phyloP scores from a whole-genome alignment of 2,329 filamentous ascomycete species.

The Tolypocladium paradoxum region DNA sequence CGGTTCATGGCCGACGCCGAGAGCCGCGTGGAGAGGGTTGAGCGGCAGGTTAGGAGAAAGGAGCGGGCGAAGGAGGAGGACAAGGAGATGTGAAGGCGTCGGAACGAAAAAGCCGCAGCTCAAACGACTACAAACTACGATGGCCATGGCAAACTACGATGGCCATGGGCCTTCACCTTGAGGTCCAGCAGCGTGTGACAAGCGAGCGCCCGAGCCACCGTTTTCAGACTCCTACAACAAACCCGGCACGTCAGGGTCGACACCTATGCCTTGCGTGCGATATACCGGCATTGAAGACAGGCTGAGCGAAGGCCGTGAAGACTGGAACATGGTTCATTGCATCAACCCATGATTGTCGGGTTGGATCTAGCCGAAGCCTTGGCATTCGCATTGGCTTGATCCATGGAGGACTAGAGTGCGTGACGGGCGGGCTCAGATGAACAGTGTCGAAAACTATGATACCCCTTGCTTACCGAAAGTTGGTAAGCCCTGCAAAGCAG shows the following conservation, averaged over 20 bases:
- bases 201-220: neutral
- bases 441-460: neutral
- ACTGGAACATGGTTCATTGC: neutral
- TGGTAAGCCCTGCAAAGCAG: neutral
- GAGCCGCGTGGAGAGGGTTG: constrained; percentile 51
- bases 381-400: too few species aligned
- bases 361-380: too few species aligned
- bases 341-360: too few species aligned
- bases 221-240: neutral
- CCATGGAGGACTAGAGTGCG: neutral
- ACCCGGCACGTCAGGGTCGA: neutral
- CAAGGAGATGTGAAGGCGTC: constrained; percentile 19
- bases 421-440: neutral
- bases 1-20: constrained; percentile 64
- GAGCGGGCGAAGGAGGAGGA: constrained; percentile 49
- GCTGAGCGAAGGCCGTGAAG: neutral
- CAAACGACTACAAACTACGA: neutral
- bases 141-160: too few species aligned
- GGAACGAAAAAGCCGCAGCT: too few species aligned
- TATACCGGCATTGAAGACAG: neutral
- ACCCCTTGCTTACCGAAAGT: neutral
- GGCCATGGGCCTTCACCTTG: too few species aligned
- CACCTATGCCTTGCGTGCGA: neutral
- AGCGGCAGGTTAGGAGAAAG: constrained; percentile 52
- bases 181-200: neutral